These are phyloP conservation scores for Linnemannia zychae DNA, from an alignment of 192 early-diverging fungal species.

Conservation along the genomic window DNA sequence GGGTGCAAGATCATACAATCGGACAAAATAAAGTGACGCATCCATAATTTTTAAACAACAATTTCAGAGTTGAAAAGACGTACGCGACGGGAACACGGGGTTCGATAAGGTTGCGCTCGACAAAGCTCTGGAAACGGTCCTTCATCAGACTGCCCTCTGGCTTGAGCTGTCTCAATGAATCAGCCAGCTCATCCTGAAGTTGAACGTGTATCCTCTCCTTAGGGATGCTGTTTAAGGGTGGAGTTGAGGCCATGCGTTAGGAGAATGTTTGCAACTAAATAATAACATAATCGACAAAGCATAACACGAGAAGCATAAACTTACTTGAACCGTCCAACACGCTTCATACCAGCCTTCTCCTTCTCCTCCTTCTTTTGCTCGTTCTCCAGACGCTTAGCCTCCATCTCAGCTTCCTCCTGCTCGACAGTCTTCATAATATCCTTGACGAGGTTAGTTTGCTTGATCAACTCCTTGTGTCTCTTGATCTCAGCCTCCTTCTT, in stretches of 20 bases:
- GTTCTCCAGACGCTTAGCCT: slow-evolving; percentile 38
- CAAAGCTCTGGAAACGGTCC: slow-evolving; percentile 67
- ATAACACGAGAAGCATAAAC: neutral
- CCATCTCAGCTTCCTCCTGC: slow-evolving; percentile 47
- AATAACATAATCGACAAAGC: neutral
- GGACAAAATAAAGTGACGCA: too few species aligned
- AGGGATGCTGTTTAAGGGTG: slow-evolving; percentile 30
- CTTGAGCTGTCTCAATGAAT: slow-evolving; percentile 64
- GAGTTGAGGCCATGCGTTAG: neutral
- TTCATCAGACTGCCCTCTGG: slow-evolving; percentile 73
- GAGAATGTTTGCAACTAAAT: neutral
- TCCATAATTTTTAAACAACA: neutral
- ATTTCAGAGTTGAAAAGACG: neutral
- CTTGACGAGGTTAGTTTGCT: slow-evolving; percentile 65
- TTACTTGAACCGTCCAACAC: slow-evolving; percentile 58
- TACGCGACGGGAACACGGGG: slow-evolving; percentile 62
- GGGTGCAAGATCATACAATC: neutral
- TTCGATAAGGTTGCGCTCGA: slow-evolving; percentile 69
- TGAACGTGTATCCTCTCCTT: slow-evolving; percentile 59
- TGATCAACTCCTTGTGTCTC: slow-evolving; percentile 57
- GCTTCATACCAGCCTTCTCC: slow-evolving; percentile 56
- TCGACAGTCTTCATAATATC: slow-evolving; percentile 64
- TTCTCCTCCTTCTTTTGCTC: slow-evolving; percentile 47
- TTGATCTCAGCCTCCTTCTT: slow-evolving; percentile 57
- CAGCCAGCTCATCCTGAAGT: slow-evolving; percentile 65